These are phyloP conservation scores for Picochlorum sp. DNA, from an alignment of 139 green algal genomes.

Conservation along the genomic window DNA sequence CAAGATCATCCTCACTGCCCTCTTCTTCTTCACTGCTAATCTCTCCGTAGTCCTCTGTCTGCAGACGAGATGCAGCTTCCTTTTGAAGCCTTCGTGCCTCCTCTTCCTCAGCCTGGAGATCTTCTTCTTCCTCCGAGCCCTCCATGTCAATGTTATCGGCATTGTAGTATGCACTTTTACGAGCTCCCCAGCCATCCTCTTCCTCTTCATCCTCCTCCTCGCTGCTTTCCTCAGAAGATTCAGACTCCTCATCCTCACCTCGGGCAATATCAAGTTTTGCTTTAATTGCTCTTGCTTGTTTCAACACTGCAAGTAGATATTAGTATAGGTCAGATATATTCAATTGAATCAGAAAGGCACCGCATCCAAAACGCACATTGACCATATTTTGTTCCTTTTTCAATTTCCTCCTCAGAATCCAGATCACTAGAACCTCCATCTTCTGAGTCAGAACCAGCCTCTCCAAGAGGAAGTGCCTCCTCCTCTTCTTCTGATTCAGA, in stretches of 20 bases:
- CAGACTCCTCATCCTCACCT: constrained; percentile 32
- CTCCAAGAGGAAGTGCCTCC: no score
- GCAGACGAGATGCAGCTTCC: constrained; percentile 32
- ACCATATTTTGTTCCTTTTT: constrained; percentile 10
- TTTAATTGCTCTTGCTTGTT: constrained; percentile 51
- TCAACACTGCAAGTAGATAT: constrained; percentile 41
- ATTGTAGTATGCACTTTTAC: constrained; percentile 69
- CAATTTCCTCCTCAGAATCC: constrained; percentile 24
- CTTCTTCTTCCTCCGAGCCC: constrained; percentile 63
- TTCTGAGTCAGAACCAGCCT: not conserved
- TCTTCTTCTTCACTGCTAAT: constrained; percentile 26
- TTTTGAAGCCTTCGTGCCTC: constrained; percentile 66
- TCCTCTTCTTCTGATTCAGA: not conserved
- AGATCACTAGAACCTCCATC: constrained; percentile 21
- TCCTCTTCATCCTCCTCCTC: constrained; percentile 32
- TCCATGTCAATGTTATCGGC: constrained; percentile 38
- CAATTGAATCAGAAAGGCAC: not conserved
- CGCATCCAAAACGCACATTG: constrained; percentile 1
- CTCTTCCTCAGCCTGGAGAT: constrained; percentile 51
- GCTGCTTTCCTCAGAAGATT: constrained; percentile 14
- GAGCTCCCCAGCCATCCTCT: constrained; percentile 47
- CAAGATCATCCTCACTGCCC: constrained; percentile 11
- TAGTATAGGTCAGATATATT: not conserved
- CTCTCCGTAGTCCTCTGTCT: constrained; percentile 55
- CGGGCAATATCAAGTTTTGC: constrained; percentile 50